A percentile compares a stretch with the other conserved stretches of the same genome.
phyloP scores from a whole-genome alignment of 2,329 filamentous ascomycete genomes.

The Aspergillus ochraceus region DNA sequence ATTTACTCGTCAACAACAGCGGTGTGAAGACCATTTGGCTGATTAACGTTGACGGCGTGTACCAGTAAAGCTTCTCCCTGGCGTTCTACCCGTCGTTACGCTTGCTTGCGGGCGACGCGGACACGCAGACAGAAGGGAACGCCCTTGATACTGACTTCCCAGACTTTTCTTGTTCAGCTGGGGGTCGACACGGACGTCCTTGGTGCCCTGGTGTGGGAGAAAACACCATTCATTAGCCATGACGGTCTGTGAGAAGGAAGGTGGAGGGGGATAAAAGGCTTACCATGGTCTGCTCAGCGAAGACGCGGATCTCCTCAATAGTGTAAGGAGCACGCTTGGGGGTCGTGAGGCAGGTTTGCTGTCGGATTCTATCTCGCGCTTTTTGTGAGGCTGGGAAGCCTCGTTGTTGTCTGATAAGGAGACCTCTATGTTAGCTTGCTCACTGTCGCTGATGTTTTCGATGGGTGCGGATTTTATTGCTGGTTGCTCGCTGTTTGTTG shows the following conservation, averaged over 20 bases:
- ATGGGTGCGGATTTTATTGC: slow-evolving; percentile 37
- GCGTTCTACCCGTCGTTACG: slow-evolving; percentile 99
- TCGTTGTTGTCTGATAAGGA: slow-evolving; percentile 39
- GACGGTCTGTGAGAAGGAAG: not conserved
- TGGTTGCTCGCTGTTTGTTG: slow-evolving; percentile 26
- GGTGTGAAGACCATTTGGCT: no score
- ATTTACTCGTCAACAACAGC: no score
- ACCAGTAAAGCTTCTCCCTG: slow-evolving; percentile 99
- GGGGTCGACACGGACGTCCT: slow-evolving; percentile 96
- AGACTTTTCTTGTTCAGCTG: slow-evolving; percentile 99
- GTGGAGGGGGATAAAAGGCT: slow-evolving; percentile 41
- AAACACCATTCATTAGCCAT: slow-evolving; percentile 8
- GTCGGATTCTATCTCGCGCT: slow-evolving; percentile 30
- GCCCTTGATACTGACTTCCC: slow-evolving; percentile 98
- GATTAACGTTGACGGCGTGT: no score
- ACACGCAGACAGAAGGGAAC: slow-evolving; percentile 96
- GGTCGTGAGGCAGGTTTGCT: slow-evolving; percentile 7
- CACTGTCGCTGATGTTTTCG: slow-evolving; percentile 45
- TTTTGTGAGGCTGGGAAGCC: slow-evolving; percentile 39
- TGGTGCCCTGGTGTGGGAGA: slow-evolving; percentile 69
- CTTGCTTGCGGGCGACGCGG: slow-evolving; percentile 98
- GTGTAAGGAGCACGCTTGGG: slow-evolving; percentile 90
- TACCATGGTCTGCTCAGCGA: slow-evolving; percentile 96
- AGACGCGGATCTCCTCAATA: slow-evolving; percentile 99
- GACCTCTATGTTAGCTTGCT: slow-evolving; percentile 48